A percentile compares a stretch with the other conserved stretches of the same genome.
Evolutionary conservation across 306 rosid genomes (phyloP).

Genomic region (Castanospermum australe): DNA sequence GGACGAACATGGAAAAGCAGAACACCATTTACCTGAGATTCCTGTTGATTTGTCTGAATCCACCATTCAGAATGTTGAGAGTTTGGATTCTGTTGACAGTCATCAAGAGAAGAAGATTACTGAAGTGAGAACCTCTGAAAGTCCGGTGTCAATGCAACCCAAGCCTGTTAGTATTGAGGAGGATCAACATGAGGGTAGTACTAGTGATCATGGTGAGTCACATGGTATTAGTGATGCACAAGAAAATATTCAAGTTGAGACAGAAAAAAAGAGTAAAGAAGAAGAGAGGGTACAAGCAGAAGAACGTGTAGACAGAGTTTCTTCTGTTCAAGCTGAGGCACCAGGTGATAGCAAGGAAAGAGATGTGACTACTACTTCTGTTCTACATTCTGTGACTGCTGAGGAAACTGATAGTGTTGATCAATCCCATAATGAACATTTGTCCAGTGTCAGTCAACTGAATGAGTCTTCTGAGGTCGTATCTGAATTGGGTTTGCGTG

Average conservation of each 20-base stretch:
- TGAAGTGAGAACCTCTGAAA: conserved; percentile 30
- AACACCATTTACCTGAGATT: conserved; percentile 28
- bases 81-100: conserved; percentile 26
- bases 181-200: conserved; percentile 40
- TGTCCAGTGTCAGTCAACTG: conserved; percentile 33
- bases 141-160: conserved; percentile 27
- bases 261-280: conserved; percentile 20
- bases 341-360: conserved; percentile 31
- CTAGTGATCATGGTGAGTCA: conserved; percentile 8
- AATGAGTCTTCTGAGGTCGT: conserved; percentile 40
- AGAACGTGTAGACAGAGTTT: conserved; percentile 31
- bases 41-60: conserved; percentile 41
- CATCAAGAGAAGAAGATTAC: conserved; percentile 35
- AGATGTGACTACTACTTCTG: conserved; percentile 34
- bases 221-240: conserved; percentile 33
- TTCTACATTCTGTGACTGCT: conserved; percentile 16
- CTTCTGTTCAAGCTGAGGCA: conserved; percentile 30
- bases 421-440: conserved; percentile 30
- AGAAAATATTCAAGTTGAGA: conserved; percentile 32
- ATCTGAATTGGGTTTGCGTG: conserved; percentile 39
- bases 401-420: conserved; percentile 35
- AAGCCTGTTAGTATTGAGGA: conserved; percentile 26
- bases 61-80: conserved; percentile 29
- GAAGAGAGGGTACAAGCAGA: conserved; percentile 35
- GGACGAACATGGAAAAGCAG: conserved; percentile 30